These are phyloP conservation scores for Cicer judaicum DNA, from an alignment of 306 rosid species.

Conservation along the genomic window DNA sequence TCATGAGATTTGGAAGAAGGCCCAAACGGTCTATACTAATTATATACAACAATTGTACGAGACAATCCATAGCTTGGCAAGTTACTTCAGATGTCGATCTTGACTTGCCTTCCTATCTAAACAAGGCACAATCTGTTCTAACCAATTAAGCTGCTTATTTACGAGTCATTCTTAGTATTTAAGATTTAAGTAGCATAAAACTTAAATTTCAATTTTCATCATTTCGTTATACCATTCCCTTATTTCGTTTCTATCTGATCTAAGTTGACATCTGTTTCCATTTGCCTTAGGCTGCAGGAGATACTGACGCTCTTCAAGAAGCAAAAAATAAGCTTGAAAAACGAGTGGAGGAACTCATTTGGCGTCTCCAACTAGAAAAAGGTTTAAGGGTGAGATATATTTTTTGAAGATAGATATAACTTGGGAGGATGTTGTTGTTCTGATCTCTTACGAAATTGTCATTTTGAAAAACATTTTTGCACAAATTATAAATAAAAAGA, in stretches of 20 bases:
- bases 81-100: too few relatives aligned
- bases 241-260: constrained; percentile 35
- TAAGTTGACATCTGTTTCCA: constrained; percentile 35
- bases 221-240: constrained; percentile 15
- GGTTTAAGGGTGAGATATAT: constrained; percentile 72
- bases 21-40: too few relatives aligned
- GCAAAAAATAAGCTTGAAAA: constrained; percentile 88
- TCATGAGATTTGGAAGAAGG: too few relatives aligned
- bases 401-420: constrained; percentile 30
- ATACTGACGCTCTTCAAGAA: constrained; percentile 87
- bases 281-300: constrained; percentile 77
- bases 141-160: constrained; percentile 27
- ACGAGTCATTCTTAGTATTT: constrained; percentile 28
- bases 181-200: constrained; percentile 26
- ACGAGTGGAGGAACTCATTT: constrained; percentile 82
- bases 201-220: constrained; percentile 24
- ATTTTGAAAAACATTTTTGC: constrained; percentile 33
- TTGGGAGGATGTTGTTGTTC: constrained; percentile 29
- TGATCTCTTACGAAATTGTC: constrained; percentile 35
- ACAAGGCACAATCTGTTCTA: constrained; percentile 5
- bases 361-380: constrained; percentile 85
- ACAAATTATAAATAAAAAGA: constrained; percentile 27
- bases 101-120: too few relatives aligned
- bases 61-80: too few relatives aligned
- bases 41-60: too few relatives aligned